A percentile compares a stretch with the other conserved stretches of the same genome.
Conservation (phyloP, 75 land plant genomes). For the Ceratopteris richardii region DNA sequence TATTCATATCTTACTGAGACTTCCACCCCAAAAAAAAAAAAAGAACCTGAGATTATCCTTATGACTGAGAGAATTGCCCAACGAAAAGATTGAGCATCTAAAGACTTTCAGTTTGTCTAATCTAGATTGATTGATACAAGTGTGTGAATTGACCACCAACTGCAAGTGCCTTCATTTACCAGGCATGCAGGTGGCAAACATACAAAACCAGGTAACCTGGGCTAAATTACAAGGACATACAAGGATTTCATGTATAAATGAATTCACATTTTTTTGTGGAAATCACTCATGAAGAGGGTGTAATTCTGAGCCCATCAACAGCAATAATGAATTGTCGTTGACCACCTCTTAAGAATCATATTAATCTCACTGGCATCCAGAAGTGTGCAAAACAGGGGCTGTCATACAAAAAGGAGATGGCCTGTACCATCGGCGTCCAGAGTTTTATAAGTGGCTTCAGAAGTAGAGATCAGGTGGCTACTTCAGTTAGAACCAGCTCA, state of each 20-base stretch:
- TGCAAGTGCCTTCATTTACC: neutral
- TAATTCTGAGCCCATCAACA: too few species aligned
- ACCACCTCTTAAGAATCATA: neutral
- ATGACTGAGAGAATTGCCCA: neutral
- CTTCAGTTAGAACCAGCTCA: neutral
- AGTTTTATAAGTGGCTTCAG: too few species aligned
- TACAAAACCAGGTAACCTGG: conserved; percentile 7
- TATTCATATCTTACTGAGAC: too few species aligned
- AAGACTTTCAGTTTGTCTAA: neutral
- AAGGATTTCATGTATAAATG: conserved; percentile 1
- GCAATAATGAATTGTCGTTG: neutral
- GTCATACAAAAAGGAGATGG: too few species aligned
- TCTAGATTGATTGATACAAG: neutral
- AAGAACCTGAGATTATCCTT: too few species aligned
- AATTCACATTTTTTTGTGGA: neutral
- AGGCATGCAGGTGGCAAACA: neutral
- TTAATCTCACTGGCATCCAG: too few species aligned
- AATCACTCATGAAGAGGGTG: too few species aligned
- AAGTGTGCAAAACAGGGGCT: too few species aligned
- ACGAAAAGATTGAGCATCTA: neutral
- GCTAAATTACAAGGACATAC: conserved; percentile 7
- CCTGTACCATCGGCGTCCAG: too few species aligned
- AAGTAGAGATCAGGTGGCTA: neutral
- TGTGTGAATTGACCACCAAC: neutral
- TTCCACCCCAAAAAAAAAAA: too few species aligned